Conservation (phyloP, 768 basidiomycete genomes). For the Tubosaeta sp. region DNA sequence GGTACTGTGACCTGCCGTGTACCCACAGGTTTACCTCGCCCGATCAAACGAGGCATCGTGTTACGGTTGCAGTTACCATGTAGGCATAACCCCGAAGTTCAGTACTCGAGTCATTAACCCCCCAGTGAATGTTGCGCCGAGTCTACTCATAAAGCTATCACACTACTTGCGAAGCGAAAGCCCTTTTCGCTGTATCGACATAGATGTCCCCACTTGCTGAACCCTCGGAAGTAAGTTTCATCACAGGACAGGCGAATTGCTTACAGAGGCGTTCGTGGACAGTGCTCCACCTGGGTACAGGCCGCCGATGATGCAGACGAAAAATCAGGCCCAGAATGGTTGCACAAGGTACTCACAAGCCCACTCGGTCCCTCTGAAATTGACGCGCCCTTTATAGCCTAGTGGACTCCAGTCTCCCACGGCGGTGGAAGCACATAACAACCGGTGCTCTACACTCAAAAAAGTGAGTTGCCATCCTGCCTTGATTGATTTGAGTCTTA, state of each 20-base stretch:
- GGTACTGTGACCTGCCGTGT: slow-evolving; percentile 3
- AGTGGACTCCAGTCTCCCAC: too few relatives aligned
- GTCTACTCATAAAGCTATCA: slow-evolving; percentile 9
- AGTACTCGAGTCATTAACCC: slow-evolving; percentile 1
- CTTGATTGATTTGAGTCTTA: not conserved
- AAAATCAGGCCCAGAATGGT: not conserved
- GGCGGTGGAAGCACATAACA: too few relatives aligned
- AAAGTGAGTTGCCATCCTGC: slow-evolving; percentile 6
- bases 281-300: slow-evolving; percentile 4
- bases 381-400: slow-evolving; percentile 7
- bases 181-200: not conserved
- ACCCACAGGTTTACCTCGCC: slow-evolving; percentile 15
- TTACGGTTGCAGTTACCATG: not conserved
- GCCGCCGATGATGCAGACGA: not conserved
- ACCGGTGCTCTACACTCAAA: too few relatives aligned
- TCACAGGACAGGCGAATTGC: not conserved
- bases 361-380: not conserved
- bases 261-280: slow-evolving; percentile 1
- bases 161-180: not conserved
- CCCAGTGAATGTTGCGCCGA: not conserved
- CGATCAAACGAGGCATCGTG: slow-evolving; percentile 6
- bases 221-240: slow-evolving; percentile 12
- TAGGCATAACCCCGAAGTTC: not conserved
- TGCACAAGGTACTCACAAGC: slow-evolving; percentile 5
- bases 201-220: slow-evolving; percentile 1